A percentile compares a stretch with the other conserved stretches of the same genome.
These are phyloP conservation scores for Trypanosoma scelopori DNA, from an alignment of 208 protist genomes.

Conservation along the genomic window DNA sequence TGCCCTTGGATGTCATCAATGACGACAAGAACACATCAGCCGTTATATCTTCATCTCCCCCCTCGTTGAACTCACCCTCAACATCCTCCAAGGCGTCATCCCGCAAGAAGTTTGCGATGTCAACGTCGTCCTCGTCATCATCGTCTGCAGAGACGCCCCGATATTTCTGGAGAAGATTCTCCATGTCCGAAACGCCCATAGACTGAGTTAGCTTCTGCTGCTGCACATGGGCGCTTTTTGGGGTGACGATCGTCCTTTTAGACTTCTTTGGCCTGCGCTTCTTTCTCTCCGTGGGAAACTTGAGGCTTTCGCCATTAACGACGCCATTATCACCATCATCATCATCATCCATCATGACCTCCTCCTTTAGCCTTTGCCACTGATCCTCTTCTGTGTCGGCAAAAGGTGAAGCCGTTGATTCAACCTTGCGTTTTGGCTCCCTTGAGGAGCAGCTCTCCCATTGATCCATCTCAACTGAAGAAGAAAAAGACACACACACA, in stretches of 20 bases:
- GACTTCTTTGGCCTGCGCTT: constrained; percentile 33
- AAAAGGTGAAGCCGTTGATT: constrained; percentile 15
- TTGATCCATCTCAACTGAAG: constrained; percentile 18
- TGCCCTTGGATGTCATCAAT: constrained; percentile 13
- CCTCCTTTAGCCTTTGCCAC: constrained; percentile 58
- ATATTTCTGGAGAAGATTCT: constrained; percentile 56
- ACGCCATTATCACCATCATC: constrained; percentile 45
- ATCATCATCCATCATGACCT: constrained; percentile 44
- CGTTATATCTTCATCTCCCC: constrained; percentile 13
- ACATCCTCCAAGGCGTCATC: constrained; percentile 31
- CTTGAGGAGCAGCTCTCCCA: constrained; percentile 20
- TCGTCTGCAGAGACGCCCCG: constrained; percentile 31
- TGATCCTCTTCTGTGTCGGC: constrained; percentile 46
- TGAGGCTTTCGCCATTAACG: constrained; percentile 10
- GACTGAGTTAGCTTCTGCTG: constrained; percentile 71
- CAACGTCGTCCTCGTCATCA: constrained; percentile 44
- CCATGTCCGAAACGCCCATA: constrained; percentile 69
- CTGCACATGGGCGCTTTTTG: constrained; percentile 39
- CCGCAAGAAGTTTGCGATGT: constrained; percentile 51
- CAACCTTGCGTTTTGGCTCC: constrained; percentile 26
- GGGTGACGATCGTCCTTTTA: constrained; percentile 6
- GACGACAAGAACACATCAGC: constrained; percentile 27
- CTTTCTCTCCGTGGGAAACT: constrained; percentile 21
- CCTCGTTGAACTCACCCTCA: constrained; percentile 34
- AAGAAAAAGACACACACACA: neutral